A percentile compares a stretch with the other conserved stretches of the same genome.
These are phyloP conservation scores for Spongospora subterranea DNA, from an alignment of 208 protist genomes.

Conservation along the genomic window DNA sequence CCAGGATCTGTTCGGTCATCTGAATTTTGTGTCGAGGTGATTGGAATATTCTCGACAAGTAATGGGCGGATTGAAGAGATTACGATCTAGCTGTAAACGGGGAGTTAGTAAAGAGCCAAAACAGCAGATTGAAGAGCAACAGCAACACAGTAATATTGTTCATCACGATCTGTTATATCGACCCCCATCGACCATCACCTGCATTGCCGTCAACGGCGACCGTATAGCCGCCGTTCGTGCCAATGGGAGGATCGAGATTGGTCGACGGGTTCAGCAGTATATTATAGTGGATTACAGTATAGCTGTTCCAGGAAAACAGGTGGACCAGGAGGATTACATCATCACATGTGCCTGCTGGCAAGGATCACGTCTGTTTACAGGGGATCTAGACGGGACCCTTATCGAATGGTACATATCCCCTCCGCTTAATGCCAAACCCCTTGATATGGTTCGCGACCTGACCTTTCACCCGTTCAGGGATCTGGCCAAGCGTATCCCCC, in stretches of 20 bases:
- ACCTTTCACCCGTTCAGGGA: not conserved
- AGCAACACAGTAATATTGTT: too few relatives aligned
- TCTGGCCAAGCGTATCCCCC: not conserved
- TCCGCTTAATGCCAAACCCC: too few relatives aligned
- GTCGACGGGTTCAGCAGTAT: not conserved
- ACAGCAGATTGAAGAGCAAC: not conserved
- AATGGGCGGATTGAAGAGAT: not conserved
- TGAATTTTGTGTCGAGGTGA: not conserved
- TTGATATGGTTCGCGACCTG: not conserved
- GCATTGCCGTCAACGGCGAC: not conserved
- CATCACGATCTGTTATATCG: not conserved
- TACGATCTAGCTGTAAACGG: not conserved
- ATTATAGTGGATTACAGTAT: not conserved
- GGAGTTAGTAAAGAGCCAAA: not conserved
- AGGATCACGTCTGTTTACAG: not conserved
- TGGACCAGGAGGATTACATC: constrained; percentile 8
- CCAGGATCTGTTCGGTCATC: not conserved
- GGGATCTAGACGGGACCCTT: not conserved
- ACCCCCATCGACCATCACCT: not conserved
- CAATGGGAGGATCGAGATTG: constrained; percentile 7
- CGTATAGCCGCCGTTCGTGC: not conserved
- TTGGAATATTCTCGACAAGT: not conserved
- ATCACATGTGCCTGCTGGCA: not conserved
- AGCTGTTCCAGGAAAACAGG: not conserved
- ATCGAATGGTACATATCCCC: not conserved